Percentiles rank a stretch among this genome's conserved stretches.
Conservation (phyloP, 2,329 filamentous ascomycete species). For the Xylariaceae sp. region DNA sequence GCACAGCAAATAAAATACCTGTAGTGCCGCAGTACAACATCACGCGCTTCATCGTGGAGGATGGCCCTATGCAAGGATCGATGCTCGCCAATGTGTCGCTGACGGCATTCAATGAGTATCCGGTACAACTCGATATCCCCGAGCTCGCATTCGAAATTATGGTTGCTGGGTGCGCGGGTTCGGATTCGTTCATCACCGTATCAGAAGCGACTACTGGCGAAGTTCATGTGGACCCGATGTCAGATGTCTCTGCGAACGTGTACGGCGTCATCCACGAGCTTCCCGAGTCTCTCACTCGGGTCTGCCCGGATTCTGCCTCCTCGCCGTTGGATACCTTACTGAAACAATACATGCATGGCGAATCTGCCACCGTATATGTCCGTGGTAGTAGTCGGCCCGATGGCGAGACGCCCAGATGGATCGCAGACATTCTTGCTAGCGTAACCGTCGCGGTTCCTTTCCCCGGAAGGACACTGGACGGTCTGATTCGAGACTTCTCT, state of each 20-base stretch:
- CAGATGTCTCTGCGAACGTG: slow-evolving; percentile 63
- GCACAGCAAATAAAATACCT: slow-evolving; percentile 67
- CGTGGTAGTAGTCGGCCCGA: slow-evolving; percentile 67
- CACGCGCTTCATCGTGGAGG: slow-evolving; percentile 70
- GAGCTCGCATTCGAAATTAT: slow-evolving; percentile 78
- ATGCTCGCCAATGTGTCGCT: slow-evolving; percentile 78
- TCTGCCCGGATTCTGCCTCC: slow-evolving; percentile 69
- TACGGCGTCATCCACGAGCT: slow-evolving; percentile 68
- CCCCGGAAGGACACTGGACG: slow-evolving; percentile 73
- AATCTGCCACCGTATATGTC: slow-evolving; percentile 74
- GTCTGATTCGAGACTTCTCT: slow-evolving; percentile 82
- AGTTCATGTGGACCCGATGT: slow-evolving; percentile 62
- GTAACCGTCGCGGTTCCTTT: slow-evolving; percentile 81
- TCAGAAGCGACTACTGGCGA: slow-evolving; percentile 67
- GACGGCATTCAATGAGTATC: slow-evolving; percentile 68
- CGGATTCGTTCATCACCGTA: slow-evolving; percentile 70
- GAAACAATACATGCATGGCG: slow-evolving; percentile 73
- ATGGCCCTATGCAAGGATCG: slow-evolving; percentile 55
- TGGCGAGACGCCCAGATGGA: slow-evolving; percentile 71
- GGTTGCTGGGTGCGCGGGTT: slow-evolving; percentile 70
- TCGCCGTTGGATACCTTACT: slow-evolving; percentile 84
- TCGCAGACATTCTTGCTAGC: slow-evolving; percentile 71
- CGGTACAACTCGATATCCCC: slow-evolving; percentile 70
- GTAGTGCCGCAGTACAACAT: slow-evolving; percentile 77
- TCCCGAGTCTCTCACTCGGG: slow-evolving; percentile 63